phyloP scores from a whole-genome alignment of 805 yeast genomes.

The Pachysolen tannophilus region DNA sequence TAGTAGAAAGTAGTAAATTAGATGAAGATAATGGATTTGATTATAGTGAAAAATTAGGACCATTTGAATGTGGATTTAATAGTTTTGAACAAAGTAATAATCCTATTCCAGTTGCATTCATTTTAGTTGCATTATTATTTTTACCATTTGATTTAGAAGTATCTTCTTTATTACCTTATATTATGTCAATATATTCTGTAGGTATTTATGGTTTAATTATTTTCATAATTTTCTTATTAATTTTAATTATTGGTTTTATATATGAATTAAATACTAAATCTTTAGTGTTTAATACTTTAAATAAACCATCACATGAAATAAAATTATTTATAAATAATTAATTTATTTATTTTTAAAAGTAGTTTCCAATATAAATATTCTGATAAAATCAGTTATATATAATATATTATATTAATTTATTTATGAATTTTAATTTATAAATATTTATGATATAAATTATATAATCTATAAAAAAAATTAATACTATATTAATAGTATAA shows the following conservation, averaged over 20 bases:
- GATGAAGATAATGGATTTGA: conserved; percentile 9
- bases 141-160: conserved; percentile 14
- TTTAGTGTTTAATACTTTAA: conserved; percentile 10
- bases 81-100: conserved; percentile 12
- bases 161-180: conserved; percentile 14
- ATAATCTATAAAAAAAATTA: neutral
- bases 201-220: conserved; percentile 12
- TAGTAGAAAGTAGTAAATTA: conserved; percentile 7
- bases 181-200: conserved; percentile 11
- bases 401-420: conserved; percentile 1
- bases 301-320: neutral
- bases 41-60: conserved; percentile 14
- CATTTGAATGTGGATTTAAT: conserved; percentile 14
- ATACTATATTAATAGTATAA: conserved; percentile 1
- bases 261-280: conserved; percentile 14
- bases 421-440: neutral
- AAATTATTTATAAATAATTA: too few species aligned
- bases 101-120: conserved; percentile 13
- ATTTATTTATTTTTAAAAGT: neutral
- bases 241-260: conserved; percentile 13
- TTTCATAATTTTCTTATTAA: conserved; percentile 11
- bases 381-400: neutral
- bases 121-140: conserved; percentile 12
- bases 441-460: neutral
- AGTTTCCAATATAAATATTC: neutral